These are phyloP conservation scores for Ceriops zippeliana DNA, from an alignment of 345 rosid genomes.

Conservation along the genomic window DNA sequence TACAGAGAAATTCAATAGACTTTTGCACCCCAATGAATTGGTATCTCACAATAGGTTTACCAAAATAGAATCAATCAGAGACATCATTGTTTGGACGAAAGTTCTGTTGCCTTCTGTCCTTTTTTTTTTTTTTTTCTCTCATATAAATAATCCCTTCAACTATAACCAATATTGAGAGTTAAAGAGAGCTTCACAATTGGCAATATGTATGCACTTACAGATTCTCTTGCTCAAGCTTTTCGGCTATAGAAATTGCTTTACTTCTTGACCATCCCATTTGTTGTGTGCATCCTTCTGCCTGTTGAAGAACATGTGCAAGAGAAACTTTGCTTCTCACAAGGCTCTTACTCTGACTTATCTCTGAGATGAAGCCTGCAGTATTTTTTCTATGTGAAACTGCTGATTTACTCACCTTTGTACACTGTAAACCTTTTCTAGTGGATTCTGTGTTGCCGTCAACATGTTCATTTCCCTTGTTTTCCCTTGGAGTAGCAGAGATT, in stretches of 20 bases:
- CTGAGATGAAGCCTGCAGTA: slow-evolving; percentile 24
- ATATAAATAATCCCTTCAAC: background rate
- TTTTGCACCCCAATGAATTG: background rate
- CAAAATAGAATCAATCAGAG: background rate
- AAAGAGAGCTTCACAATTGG: background rate
- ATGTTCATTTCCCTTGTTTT: slow-evolving; percentile 26
- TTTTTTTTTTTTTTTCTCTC: too few relatives aligned
- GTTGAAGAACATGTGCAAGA: slow-evolving; percentile 78
- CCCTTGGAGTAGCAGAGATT: slow-evolving; percentile 43
- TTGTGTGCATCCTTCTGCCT: slow-evolving; percentile 75
- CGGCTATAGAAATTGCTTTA: slow-evolving; percentile 85
- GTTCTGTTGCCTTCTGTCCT: background rate
- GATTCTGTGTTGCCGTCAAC: slow-evolving; percentile 28
- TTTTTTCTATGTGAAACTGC: slow-evolving; percentile 27
- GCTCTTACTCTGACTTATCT: slow-evolving; percentile 56
- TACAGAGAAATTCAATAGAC: background rate
- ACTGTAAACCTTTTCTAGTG: slow-evolving; percentile 28
- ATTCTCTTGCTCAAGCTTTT: slow-evolving; percentile 93
- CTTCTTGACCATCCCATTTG: slow-evolving; percentile 73
- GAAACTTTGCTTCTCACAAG: slow-evolving; percentile 91
- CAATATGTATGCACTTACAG: slow-evolving; percentile 47
- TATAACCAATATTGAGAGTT: background rate
- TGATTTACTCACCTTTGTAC: slow-evolving; percentile 17
- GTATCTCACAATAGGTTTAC: background rate
- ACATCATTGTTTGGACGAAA: background rate